Base-by-base conservation (phyloP, 2,329 filamentous ascomycete species). In the Cercospora sp. region DNA sequence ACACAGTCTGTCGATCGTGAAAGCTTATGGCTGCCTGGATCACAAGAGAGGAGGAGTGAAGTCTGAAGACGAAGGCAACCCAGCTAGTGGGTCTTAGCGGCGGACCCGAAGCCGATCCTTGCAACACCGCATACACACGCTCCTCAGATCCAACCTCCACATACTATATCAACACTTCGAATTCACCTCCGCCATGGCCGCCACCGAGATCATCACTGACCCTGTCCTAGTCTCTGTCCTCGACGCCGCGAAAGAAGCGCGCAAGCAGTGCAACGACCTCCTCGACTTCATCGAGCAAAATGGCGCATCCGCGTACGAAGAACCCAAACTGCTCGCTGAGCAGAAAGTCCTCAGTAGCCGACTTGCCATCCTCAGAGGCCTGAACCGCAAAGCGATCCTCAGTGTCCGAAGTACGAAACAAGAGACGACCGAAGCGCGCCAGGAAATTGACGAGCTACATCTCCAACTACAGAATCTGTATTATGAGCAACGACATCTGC, bases 381-480 rank as follows among this genome's bases (percentile, higher is more conserved):
- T 95, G 30, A 94, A 97, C 78, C 89, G 95, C 30, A 87, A 90
- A 71, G 93, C 93, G 9, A 89, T 94, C 72, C 86, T 97, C 74
- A 86, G 88, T 31, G 92, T 93, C 31, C 89, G 95, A 72, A 89
- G 93, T 73, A 97, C 94, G 13, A 98, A 98, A 79, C 85, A 91
- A 63, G 84, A 88, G 73, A 98, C 95, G 0, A 91, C 92, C 31
- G 93, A 97, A 79, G 91, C 91, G 60, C 89, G 94, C 60, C 91
- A 94, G 75, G 93, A 97, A 80, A 93, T 98, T 71, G 95, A 99
- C 78, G 88, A 90, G 60, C 84, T 99, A 69, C 94, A 98, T 78
- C 85, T 99, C 42, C 92, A 97, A 77, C 85, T 99, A 65, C 94
- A 98, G 80, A 99, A 99, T 77, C 83, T 99, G 7, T 96, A 95